Conservation (phyloP, 371 early-diverging fungal genomes). For the Rhizopus sp. region DNA sequence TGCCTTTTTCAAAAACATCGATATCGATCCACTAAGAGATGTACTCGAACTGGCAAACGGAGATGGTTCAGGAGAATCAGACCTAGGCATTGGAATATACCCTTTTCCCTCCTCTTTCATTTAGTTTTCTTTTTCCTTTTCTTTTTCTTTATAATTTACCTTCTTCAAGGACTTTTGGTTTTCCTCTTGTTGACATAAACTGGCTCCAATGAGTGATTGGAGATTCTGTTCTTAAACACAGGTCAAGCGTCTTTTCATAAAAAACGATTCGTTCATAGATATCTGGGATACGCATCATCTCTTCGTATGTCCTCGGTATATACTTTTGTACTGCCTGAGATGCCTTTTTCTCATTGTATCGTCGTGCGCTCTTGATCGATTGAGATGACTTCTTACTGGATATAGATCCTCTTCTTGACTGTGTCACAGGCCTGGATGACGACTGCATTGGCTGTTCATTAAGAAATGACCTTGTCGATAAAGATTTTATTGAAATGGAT, state of each 20-base stretch:
- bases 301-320: conserved; percentile 31
- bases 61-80: conserved; percentile 1
- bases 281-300: conserved; percentile 45
- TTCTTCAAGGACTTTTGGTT: conserved; percentile 23
- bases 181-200: conserved; percentile 24
- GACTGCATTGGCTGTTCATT: conserved; percentile 7
- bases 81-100: conserved; percentile 21
- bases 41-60: conserved; percentile 10
- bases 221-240: conserved; percentile 32
- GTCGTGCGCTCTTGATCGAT: conserved; percentile 11
- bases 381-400: conserved; percentile 26
- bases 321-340: conserved; percentile 24
- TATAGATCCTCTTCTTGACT: conserved; percentile 8
- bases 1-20: conserved; percentile 25
- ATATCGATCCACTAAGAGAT: conserved; percentile 19
- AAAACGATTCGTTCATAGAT: conserved; percentile 35
- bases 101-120: conserved; percentile 7
- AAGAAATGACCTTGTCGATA: neutral
- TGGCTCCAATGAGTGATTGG: conserved; percentile 27
- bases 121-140: neutral
- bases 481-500: neutral
- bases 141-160: conserved; percentile 11
- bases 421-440: neutral
- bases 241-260: conserved; percentile 34
- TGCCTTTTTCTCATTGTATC: conserved; percentile 8